Evolutionary conservation across 768 basidiomycete species (phyloP).

Genomic region (Paxillus involutus): DNA sequence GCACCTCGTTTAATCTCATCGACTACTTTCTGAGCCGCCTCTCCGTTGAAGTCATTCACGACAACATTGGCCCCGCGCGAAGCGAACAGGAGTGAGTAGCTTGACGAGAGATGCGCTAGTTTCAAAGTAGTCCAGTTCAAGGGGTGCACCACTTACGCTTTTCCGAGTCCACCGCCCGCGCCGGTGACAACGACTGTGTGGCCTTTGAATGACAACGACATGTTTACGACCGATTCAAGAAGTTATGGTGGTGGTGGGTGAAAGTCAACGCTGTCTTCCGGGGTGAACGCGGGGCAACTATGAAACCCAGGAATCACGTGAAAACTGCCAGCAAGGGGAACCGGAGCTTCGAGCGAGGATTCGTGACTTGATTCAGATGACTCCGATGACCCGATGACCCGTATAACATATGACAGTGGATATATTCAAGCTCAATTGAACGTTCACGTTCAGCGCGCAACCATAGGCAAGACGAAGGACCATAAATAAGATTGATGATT

Average conservation of each 20-base stretch:
- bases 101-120: conserved; percentile 27
- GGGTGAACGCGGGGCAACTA: not conserved
- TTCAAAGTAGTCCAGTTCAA: not conserved
- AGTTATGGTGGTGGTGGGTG: not conserved
- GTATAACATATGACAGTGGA: not conserved
- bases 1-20: conserved; percentile 81
- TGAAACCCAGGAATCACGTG: conserved; percentile 13
- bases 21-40: conserved; percentile 89
- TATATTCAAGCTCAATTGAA: not conserved
- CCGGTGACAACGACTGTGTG: conserved; percentile 96
- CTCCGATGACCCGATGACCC: too few relatives aligned
- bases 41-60: conserved; percentile 90
- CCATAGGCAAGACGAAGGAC: not conserved
- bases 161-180: conserved; percentile 93
- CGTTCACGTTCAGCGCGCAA: not conserved
- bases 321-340: not conserved
- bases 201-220: conserved; percentile 73
- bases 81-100: conserved; percentile 92
- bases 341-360: not conserved
- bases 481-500: conserved; percentile 26
- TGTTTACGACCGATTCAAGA: not conserved
- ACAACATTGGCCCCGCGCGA: conserved; percentile 91
- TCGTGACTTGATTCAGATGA: not conserved
- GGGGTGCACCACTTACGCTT: conserved; percentile 57
- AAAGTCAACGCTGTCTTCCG: not conserved